Evolutionary conservation across 257 asterid genomes (phyloP).

Genomic region (Nicotiana attenuata): DNA sequence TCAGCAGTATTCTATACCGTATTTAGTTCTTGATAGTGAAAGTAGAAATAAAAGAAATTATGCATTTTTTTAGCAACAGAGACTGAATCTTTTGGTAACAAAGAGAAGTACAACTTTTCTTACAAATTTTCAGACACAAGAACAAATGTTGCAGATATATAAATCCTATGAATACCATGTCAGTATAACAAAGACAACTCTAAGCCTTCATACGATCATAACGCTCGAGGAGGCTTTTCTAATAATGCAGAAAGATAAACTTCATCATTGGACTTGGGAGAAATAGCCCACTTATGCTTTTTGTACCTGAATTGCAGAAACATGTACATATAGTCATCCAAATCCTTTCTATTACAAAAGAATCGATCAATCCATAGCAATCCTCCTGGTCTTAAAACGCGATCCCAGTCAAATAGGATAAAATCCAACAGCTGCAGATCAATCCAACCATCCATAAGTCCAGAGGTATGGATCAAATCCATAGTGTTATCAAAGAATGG

Average conservation of each 20-base stretch:
- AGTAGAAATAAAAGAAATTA: neutral
- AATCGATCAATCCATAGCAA: constrained; percentile 78
- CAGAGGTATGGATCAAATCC: constrained; percentile 79
- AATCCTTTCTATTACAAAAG: constrained; percentile 70
- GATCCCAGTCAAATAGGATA: constrained; percentile 88
- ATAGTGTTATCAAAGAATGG: constrained; percentile 87
- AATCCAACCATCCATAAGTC: constrained; percentile 93
- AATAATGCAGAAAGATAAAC: constrained; percentile 78
- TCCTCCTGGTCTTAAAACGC: constrained; percentile 82
- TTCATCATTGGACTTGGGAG: constrained; percentile 74
- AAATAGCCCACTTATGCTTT: constrained; percentile 73
- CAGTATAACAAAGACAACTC: neutral
- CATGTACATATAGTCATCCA: constrained; percentile 85
- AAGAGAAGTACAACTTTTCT: neutral
- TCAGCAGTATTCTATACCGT: neutral
- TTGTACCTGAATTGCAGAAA: constrained; percentile 84
- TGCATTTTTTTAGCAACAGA: neutral
- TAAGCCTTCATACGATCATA: constrained; percentile 21
- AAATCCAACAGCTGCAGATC: constrained; percentile 72
- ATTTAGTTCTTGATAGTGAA: neutral
- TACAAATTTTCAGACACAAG: neutral
- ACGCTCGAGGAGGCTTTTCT: constrained; percentile 81
- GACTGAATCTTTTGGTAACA: neutral
- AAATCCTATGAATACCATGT: neutral
- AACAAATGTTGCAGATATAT: neutral